Evolutionary conservation across 352 stramenopile species (phyloP), one percentile per base, ranked within the genome.

Genomic region (Globisporangium apiculatum): DNA sequence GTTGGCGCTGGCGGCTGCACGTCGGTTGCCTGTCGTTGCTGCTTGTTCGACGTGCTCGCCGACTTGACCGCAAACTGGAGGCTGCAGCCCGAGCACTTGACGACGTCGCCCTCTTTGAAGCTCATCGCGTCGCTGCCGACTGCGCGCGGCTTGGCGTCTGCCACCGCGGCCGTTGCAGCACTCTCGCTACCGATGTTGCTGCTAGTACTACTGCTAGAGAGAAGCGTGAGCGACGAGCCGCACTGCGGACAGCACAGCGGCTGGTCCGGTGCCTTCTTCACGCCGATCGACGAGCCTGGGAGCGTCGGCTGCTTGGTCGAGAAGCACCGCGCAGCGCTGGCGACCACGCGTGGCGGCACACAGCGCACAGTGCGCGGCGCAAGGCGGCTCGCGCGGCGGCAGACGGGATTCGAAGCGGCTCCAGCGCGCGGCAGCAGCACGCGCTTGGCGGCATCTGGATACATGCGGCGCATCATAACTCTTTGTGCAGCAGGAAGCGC

Each of bases 31-130:
- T 50, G 36, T 10, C 40, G 45, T 40, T 24, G 18, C 41, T 40
- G 49, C 31, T 63, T 59, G 64, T 56, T 37, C 38, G 62, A 35
- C 50, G 57, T 35, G 24, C 52, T 54, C 18, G 63, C 47, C 47
- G 72, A 73, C 54, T 87, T 89, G 51, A 91, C 74, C 2, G 79
- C 78, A 61, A 87, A 91, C 67, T 89, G 72, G 41, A 87, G 53
- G 57, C 81, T 86, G 67, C 82, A 91, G 36, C 49, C 73, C 46
- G 72, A 73, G 62, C 82, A 91, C 53, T 86, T 87, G 64, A 91
- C 78, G 36, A 91, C 73, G 55, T 91, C 82, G 17, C 79, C 79
- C 53, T 89, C 81, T 69, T 88, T 88, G 57, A 90, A 87, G 47
- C 40, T 51, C 8, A 35, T 37, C 7, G 51, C 17, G 11, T 35